A percentile compares a stretch with the other conserved stretches of the same genome.
Conservation (phyloP, 306 rosid species). For the Ammopiptanthus mongolicus region DNA sequence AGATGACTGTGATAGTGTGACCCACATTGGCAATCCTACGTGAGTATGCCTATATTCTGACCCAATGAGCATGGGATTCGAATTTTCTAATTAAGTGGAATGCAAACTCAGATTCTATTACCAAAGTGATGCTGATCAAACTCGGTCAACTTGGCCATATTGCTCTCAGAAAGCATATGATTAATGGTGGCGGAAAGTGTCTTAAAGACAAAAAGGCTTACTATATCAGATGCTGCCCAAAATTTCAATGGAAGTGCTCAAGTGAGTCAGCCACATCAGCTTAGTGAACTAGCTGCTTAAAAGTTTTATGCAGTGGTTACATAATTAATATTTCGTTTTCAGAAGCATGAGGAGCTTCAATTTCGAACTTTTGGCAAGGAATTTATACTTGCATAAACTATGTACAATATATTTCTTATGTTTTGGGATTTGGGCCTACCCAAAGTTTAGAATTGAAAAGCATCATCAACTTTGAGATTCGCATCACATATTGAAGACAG, state of each 20-base stretch:
- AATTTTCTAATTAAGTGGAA: slow-evolving; percentile 71
- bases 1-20: slow-evolving; percentile 17
- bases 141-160: slow-evolving; percentile 58
- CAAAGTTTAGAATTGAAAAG: not conserved
- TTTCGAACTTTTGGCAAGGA: not conserved
- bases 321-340: slow-evolving; percentile 17
- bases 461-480: not conserved
- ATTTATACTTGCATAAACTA: not conserved
- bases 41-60: slow-evolving; percentile 38
- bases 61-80: slow-evolving; percentile 48
- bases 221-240: slow-evolving; percentile 17
- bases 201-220: slow-evolving; percentile 7
- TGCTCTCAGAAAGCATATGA: slow-evolving; percentile 33
- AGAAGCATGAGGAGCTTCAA: not conserved
- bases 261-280: slow-evolving; percentile 58
- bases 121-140: slow-evolving; percentile 37
- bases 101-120: slow-evolving; percentile 76
- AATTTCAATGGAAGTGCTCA: slow-evolving; percentile 37
- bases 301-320: not conserved
- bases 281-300: slow-evolving; percentile 28
- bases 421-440: slow-evolving; percentile 5
- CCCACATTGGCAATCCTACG: slow-evolving; percentile 33
- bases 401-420: not conserved
- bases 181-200: not conserved
- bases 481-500: not conserved